A percentile compares a stretch with the other conserved stretches of the same genome.
phyloP scores from a whole-genome alignment of 306 rosid species.

The Cyclanthera cordifolia region DNA sequence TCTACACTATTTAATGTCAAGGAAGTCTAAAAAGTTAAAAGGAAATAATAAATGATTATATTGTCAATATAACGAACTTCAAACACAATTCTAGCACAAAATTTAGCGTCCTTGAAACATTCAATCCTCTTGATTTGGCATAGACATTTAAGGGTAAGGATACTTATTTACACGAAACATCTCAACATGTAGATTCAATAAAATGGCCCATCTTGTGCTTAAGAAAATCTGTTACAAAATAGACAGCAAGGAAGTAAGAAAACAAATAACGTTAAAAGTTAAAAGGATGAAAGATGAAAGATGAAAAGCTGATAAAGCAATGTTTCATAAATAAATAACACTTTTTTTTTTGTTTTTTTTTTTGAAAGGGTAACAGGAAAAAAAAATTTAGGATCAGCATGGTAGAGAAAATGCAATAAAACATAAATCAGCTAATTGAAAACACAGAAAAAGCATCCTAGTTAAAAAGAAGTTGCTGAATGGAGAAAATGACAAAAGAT shows the following conservation, averaged over 20 bases:
- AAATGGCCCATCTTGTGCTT: constrained; percentile 97
- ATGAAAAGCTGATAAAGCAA: not conserved
- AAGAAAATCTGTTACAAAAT: constrained; percentile 62
- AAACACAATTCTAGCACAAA: not conserved
- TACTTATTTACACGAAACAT: constrained; percentile 99
- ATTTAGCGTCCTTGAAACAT: not conserved
- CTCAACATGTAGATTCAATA: constrained; percentile 94
- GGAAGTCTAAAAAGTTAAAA: constrained; percentile 35
- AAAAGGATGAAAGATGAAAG: not conserved
- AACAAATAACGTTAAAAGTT: constrained; percentile 6
- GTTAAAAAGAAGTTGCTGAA: too few relatives aligned
- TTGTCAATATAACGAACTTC: not conserved
- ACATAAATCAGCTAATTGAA: too few relatives aligned
- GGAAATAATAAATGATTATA: not conserved
- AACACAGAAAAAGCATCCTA: too few relatives aligned
- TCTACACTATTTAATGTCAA: constrained; percentile 78
- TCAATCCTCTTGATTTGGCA: not conserved
- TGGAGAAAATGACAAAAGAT: too few relatives aligned
- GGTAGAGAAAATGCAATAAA: too few relatives aligned
- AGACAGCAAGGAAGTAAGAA: not conserved
- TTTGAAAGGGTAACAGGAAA: too few relatives aligned
- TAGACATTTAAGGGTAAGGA: constrained; percentile 32
- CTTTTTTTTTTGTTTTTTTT: too few relatives aligned
- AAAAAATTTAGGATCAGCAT: too few relatives aligned
- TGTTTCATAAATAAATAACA: constrained; percentile 1